Conservation (phyloP, 169 alveolate genomes). For the Babesia sp. region DNA sequence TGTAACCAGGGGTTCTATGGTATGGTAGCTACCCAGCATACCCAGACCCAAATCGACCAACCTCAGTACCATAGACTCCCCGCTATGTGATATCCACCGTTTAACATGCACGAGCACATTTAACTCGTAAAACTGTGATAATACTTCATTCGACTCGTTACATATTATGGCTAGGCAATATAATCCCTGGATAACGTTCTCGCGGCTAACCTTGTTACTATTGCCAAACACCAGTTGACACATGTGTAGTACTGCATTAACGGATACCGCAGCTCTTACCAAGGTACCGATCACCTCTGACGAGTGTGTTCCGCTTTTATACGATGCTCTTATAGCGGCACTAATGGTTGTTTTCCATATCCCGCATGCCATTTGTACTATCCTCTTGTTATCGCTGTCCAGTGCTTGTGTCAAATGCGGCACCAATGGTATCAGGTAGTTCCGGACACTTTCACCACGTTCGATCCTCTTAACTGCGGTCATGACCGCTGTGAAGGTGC, state of each 20-base stretch:
- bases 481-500: slow-evolving; percentile 26
- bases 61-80: slow-evolving; percentile 9
- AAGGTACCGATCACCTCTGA: slow-evolving; percentile 7
- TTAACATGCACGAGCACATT: neutral
- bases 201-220: neutral
- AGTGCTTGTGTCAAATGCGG: slow-evolving; percentile 25
- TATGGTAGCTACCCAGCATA: slow-evolving; percentile 27
- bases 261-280: neutral
- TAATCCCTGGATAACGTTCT: slow-evolving; percentile 18
- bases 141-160: slow-evolving; percentile 27
- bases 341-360: slow-evolving; percentile 37
- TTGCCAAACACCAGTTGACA: slow-evolving; percentile 1
- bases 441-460: slow-evolving; percentile 21
- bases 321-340: neutral
- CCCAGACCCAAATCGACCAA: slow-evolving; percentile 24
- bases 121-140: neutral
- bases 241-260: slow-evolving; percentile 6
- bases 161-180: slow-evolving; percentile 7
- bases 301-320: neutral
- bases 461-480: slow-evolving; percentile 36
- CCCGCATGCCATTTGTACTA: slow-evolving; percentile 28
- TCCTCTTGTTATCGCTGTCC: slow-evolving; percentile 38
- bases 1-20: slow-evolving; percentile 1
- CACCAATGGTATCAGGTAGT: slow-evolving; percentile 43
- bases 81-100: slow-evolving; percentile 9